Percentiles rank a stretch among this genome's conserved stretches.
Evolutionary conservation across 108 stramenopile genomes (phyloP).

Genomic region (Cyclotella kingstonii): DNA sequence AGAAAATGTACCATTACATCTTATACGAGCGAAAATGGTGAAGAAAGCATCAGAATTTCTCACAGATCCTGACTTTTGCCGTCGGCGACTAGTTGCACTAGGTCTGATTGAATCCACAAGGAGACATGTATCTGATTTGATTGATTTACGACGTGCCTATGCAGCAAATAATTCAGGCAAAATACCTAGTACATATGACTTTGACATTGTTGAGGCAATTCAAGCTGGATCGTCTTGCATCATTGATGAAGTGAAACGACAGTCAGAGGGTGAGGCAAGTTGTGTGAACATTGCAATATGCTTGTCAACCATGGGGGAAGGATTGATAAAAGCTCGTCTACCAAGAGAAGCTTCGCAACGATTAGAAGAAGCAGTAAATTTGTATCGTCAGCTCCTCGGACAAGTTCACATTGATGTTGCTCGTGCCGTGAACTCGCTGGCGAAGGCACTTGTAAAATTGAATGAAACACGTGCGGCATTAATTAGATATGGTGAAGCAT

Average conservation of each 20-base stretch:
- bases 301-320: conserved; percentile 82
- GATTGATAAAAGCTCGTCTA: conserved; percentile 70
- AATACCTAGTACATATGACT: conserved; percentile 18
- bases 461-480: conserved; percentile 74
- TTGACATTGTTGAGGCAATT: conserved; percentile 63
- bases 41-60: conserved; percentile 64
- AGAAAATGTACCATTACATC: conserved; percentile 70
- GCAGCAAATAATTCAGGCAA: background rate
- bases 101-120: conserved; percentile 80
- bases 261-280: conserved; percentile 49
- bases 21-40: conserved; percentile 62
- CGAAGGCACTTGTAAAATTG: conserved; percentile 75
- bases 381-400: conserved; percentile 72
- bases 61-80: conserved; percentile 61
- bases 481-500: conserved; percentile 78
- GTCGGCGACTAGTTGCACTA: conserved; percentile 63
- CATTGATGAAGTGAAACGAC: conserved; percentile 61
- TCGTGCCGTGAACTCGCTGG: conserved; percentile 66
- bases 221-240: conserved; percentile 72
- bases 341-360: conserved; percentile 76
- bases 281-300: conserved; percentile 76
- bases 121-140: conserved; percentile 76
- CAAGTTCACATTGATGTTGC: conserved; percentile 65
- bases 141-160: conserved; percentile 63
- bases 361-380: conserved; percentile 71